Percentiles rank a stretch among this genome's conserved stretches.
phyloP scores from a whole-genome alignment of 2,329 filamentous ascomycete genomes.

The Monosporascus sp. region DNA sequence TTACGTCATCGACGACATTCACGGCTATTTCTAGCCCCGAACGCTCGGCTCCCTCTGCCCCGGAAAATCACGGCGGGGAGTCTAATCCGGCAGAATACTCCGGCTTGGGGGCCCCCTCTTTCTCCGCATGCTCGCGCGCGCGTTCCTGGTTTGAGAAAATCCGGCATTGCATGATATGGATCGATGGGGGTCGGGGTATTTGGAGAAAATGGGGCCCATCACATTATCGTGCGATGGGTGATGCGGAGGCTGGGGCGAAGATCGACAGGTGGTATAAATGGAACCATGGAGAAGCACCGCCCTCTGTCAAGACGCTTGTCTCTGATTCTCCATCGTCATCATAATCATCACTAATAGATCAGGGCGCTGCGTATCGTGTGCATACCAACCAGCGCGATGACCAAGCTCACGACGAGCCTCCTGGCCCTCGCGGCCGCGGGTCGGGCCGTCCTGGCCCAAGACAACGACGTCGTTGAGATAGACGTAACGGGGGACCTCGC shows the following conservation, averaged over 20 bases:
- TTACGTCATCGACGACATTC: not conserved
- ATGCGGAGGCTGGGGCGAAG: too few relatives aligned
- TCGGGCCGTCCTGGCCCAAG: constrained; percentile 7
- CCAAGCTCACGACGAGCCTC: not conserved
- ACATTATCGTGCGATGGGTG: too few relatives aligned
- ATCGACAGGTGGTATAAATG: too few relatives aligned
- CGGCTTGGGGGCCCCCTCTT: not conserved
- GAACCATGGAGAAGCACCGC: too few relatives aligned
- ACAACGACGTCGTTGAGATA: constrained; percentile 9
- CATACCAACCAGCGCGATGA: not conserved
- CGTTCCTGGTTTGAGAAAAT: too few relatives aligned
- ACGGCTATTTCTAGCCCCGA: not conserved
- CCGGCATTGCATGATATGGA: too few relatives aligned
- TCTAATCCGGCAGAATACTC: not conserved
- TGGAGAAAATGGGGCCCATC: too few relatives aligned
- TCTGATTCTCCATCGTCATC: not conserved
- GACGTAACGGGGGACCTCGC: constrained; percentile 18
- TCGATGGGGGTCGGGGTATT: too few relatives aligned
- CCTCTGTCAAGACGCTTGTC: too few relatives aligned
- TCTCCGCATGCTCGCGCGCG: not conserved
- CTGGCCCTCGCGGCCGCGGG: constrained; percentile 1
- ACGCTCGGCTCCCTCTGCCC: not conserved
- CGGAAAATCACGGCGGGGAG: not conserved
- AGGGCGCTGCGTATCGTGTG: too few relatives aligned
- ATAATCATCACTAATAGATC: too few relatives aligned